Evolutionary conservation across 2,329 filamentous ascomycete species (phyloP), one percentile per base, ranked within the genome.

Genomic region (Penicillium sp.): DNA sequence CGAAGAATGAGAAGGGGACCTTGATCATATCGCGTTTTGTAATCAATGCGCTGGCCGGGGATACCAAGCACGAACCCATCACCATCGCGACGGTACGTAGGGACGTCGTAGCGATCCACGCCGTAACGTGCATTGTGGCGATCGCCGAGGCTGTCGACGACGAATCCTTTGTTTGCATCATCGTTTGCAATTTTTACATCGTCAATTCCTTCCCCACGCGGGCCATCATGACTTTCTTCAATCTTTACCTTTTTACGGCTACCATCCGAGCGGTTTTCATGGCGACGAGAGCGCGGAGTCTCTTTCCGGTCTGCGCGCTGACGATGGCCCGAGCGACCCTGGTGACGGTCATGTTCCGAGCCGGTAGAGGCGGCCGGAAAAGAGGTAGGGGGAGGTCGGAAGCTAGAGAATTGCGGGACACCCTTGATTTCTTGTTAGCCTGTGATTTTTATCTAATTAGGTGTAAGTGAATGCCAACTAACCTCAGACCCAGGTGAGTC

Each of bases 121-220:
- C 89, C 90, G 69, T 92, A 97, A 26, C 82, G 82, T 42, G 88
- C 72, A 61, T 94, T 91, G 45, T 91, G 81, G 5, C 81, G 77
- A 66, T 97, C 93, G 0, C 93, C 92, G 66, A 85, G 86, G 40
- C 78, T 84, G 72, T 97, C 93, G 49, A 89, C 66, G 42, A 84
- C 65, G 69, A 84, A 92, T 12, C 14, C n/a, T 17, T 22, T 33
- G 31, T 50, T 37, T 30, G 31, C 2, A 16, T 37, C 33, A 26
- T 14, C 35, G 16, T 53, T 48, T 28, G 22, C 14, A 30, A 14
- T 3, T 2, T 31, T 50, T 42, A 22, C 31, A 22, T 36, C 30
- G 11, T 9, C 8, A 11, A n/a, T 26, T 10, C 7, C 22, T 31
- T 42, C 46, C 6, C n/a, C 38, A 30, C 35, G 14, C 19, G 7